phyloP scores from a whole-genome alignment of 2,329 filamentous ascomycete genomes.

The Penicillium freii region DNA sequence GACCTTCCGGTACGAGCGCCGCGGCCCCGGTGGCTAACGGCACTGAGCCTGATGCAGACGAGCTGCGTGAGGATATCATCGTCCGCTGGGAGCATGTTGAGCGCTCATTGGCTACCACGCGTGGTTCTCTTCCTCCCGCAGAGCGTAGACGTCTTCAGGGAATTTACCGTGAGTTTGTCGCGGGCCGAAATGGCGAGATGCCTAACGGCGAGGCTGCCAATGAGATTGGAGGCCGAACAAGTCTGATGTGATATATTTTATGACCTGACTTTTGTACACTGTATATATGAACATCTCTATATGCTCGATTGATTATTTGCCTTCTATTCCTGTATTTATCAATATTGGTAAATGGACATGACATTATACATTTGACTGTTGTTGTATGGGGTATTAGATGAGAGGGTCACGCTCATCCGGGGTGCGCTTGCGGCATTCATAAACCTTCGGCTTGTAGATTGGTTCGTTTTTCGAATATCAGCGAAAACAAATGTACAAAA shows the following conservation, averaged over 20 bases:
- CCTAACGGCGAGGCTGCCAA: constrained; percentile 85
- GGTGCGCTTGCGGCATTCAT: not conserved
- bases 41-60: constrained; percentile 30
- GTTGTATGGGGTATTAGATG: not conserved
- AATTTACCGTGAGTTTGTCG: constrained; percentile 92
- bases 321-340: constrained; percentile 10
- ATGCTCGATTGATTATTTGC: not conserved
- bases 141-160: constrained; percentile 71
- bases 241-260: constrained; percentile 68
- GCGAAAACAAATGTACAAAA: not conserved
- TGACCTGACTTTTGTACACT: constrained; percentile 13
- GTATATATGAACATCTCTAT: constrained; percentile 19
- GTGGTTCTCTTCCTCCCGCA: constrained; percentile 76
- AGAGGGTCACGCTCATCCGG: not conserved
- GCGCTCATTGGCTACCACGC: constrained; percentile 71
- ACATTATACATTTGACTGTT: not conserved
- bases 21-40: constrained; percentile 20
- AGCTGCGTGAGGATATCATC: constrained; percentile 64
- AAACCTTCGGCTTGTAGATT: not conserved
- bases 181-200: constrained; percentile 91
- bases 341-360: constrained; percentile 2
- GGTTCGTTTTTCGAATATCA: not conserved
- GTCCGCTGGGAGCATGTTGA: constrained; percentile 82
- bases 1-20: constrained; percentile 15
- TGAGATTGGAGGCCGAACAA: constrained; percentile 88